These are phyloP conservation scores for Leccinum incarnatum DNA, from an alignment of 768 basidiomycete species.

Conservation along the genomic window DNA sequence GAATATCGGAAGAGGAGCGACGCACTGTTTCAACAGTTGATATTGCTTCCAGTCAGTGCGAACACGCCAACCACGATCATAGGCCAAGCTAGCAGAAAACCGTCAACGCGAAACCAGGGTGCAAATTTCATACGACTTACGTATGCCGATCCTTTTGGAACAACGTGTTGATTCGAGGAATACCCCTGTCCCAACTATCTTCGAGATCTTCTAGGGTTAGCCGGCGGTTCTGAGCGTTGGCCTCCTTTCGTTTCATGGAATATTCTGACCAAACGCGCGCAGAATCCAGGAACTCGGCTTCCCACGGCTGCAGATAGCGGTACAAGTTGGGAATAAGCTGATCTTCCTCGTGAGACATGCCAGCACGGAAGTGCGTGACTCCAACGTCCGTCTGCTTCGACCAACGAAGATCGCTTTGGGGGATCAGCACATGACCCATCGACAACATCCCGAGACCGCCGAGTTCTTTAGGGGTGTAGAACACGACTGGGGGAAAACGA, in stretches of 20 bases:
- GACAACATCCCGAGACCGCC: conserved; percentile 99
- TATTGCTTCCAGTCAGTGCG: conserved; percentile 98
- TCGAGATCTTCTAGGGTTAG: conserved; percentile 97
- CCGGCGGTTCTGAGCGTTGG: conserved; percentile 97
- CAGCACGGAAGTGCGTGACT: conserved; percentile 98
- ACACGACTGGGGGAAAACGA: conserved; percentile 94
- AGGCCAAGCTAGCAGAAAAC: conserved; percentile 62
- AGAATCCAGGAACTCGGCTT: conserved; percentile 95
- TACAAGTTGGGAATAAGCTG: conserved; percentile 97
- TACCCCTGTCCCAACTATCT: conserved; percentile 98
- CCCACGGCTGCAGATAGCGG: conserved; percentile 96
- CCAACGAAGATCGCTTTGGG: conserved; percentile 96
- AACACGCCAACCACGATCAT: conserved; percentile 99
- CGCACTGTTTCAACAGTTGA: conserved; percentile 86
- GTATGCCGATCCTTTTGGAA: conserved; percentile 99
- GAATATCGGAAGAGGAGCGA: conserved; percentile 5
- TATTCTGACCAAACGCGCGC: conserved; percentile 99
- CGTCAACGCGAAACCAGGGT: not conserved
- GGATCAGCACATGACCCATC: conserved; percentile 98
- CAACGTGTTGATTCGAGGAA: conserved; percentile 96
- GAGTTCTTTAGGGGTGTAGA: conserved; percentile 97
- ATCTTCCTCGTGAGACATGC: conserved; percentile 95
- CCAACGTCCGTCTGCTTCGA: conserved; percentile 97
- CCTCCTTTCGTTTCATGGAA: conserved; percentile 99
- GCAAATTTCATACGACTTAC: conserved; percentile 35